Evolutionary conservation across 805 yeast genomes (phyloP).

Genomic region (Wickerhamomyces bovis): DNA sequence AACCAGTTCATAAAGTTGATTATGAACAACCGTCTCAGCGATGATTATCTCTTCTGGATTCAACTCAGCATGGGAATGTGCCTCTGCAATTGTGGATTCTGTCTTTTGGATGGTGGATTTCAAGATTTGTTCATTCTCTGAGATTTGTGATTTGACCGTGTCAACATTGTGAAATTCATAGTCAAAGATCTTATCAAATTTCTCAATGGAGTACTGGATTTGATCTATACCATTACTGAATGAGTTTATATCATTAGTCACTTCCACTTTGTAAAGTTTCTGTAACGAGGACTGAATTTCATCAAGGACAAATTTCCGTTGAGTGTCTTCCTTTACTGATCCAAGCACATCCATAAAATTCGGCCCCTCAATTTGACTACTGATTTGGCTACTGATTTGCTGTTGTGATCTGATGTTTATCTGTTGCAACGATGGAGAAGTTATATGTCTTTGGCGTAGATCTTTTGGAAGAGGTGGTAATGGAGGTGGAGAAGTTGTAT

Average conservation of each 20-base stretch:
- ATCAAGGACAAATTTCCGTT: slow-evolving; percentile 3
- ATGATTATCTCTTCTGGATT: slow-evolving; percentile 39
- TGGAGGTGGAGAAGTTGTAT: slow-evolving; percentile 25
- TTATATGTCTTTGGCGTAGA: slow-evolving; percentile 1
- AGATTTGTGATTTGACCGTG: slow-evolving; percentile 20
- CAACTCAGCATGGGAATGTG: slow-evolving; percentile 25
- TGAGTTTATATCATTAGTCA: slow-evolving; percentile 17
- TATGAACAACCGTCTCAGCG: slow-evolving; percentile 47
- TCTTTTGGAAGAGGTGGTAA: slow-evolving; percentile 35
- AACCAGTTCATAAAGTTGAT: slow-evolving; percentile 58
- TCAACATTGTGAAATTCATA: slow-evolving; percentile 29
- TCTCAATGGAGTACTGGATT: slow-evolving; percentile 29
- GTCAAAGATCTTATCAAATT: slow-evolving; percentile 30
- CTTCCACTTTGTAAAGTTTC: slow-evolving; percentile 18
- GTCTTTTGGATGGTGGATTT: slow-evolving; percentile 25
- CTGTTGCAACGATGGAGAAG: slow-evolving; percentile 13
- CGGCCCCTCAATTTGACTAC: slow-evolving; percentile 8
- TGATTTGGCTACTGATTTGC: slow-evolving; percentile 4
- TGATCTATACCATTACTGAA: slow-evolving; percentile 18
- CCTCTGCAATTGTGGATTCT: slow-evolving; percentile 26
- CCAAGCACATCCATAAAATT: slow-evolving; percentile 19
- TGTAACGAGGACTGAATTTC: slow-evolving; percentile 19
- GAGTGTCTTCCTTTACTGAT: slow-evolving; percentile 5
- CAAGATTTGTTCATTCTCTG: slow-evolving; percentile 26
- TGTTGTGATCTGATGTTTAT: slow-evolving; percentile 8